phyloP scores from a whole-genome alignment of 192 early-diverging fungal species.

The Funneliformis geosporum region DNA sequence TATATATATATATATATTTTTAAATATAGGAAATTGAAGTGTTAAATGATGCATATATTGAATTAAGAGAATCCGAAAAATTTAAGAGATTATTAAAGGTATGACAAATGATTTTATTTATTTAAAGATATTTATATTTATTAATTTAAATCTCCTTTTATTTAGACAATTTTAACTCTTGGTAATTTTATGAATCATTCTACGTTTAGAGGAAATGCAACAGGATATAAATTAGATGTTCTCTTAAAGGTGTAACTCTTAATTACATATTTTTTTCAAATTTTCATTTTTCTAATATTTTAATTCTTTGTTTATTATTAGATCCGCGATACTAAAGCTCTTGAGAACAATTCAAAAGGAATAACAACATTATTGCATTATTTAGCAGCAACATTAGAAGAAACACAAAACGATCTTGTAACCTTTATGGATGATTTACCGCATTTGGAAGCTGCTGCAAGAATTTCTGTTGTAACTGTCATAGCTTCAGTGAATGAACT shows the following conservation, averaged over 20 bases:
- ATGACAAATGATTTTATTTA: constrained; percentile 17
- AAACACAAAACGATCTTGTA: constrained; percentile 43
- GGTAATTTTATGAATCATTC: constrained; percentile 58
- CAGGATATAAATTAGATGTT: constrained; percentile 57
- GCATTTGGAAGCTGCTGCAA: constrained; percentile 54
- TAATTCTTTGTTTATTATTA: constrained; percentile 34
- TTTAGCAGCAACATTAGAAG: constrained; percentile 47
- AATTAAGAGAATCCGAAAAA: constrained; percentile 44
- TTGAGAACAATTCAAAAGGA: constrained; percentile 46
- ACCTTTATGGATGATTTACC: constrained; percentile 55
- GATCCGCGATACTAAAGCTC: constrained; percentile 51
- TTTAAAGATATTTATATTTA: too few relatives aligned
- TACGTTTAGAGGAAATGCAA: constrained; percentile 59
- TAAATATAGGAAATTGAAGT: constrained; percentile 52
- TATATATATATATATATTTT: not conserved
- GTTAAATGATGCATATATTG: constrained; percentile 47
- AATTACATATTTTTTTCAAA: not conserved
- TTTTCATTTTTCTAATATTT: constrained; percentile 8
- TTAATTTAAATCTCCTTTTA: not conserved
- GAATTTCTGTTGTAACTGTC: constrained; percentile 51
- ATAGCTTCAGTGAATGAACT: constrained; percentile 53
- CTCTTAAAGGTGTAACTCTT: constrained; percentile 52
- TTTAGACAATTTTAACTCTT: constrained; percentile 54
- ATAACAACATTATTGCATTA: constrained; percentile 56
- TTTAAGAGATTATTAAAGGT: constrained; percentile 56